These are phyloP conservation scores for Prunella vulgaris DNA, from an alignment of 257 asterid genomes.

Conservation along the genomic window DNA sequence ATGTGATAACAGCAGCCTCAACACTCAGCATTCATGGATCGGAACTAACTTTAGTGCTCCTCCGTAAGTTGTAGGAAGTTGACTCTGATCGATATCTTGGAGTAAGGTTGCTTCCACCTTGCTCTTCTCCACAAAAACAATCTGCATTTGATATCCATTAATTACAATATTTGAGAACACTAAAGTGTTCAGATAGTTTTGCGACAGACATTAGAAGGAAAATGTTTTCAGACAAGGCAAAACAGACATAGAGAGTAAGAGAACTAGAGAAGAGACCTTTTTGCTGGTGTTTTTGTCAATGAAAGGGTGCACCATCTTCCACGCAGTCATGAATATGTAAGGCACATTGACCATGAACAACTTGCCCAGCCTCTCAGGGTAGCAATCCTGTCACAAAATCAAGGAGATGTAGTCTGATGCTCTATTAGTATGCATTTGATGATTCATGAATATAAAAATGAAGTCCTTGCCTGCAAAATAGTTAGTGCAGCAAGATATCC, in stretches of 20 bases:
- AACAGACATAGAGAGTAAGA: not conserved
- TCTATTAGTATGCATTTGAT: not conserved
- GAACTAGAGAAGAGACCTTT: constrained; percentile 38
- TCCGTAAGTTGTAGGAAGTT: constrained; percentile 61
- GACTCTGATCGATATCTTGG: constrained; percentile 48
- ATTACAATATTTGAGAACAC: not conserved
- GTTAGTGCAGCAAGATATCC: constrained; percentile 78
- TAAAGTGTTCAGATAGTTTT: not conserved
- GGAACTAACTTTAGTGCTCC: constrained; percentile 69
- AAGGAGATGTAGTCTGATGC: not conserved
- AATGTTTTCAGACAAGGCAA: not conserved
- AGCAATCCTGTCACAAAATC: constrained; percentile 55
- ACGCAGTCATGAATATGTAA: constrained; percentile 75
- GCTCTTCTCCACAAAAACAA: constrained; percentile 63
- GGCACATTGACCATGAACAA: constrained; percentile 65
- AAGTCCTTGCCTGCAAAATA: constrained; percentile 55
- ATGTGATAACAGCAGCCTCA: not conserved
- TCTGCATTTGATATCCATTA: constrained; percentile 36
- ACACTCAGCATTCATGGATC: constrained; percentile 64
- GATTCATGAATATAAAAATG: not conserved
- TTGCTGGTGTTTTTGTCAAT: constrained; percentile 79
- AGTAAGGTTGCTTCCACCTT: constrained; percentile 50
- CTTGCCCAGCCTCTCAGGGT: constrained; percentile 92
- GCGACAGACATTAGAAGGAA: not conserved
- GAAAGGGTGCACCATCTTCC: constrained; percentile 86